Conservation (phyloP, 331 rosid genomes). For the Arachis monticola region DNA sequence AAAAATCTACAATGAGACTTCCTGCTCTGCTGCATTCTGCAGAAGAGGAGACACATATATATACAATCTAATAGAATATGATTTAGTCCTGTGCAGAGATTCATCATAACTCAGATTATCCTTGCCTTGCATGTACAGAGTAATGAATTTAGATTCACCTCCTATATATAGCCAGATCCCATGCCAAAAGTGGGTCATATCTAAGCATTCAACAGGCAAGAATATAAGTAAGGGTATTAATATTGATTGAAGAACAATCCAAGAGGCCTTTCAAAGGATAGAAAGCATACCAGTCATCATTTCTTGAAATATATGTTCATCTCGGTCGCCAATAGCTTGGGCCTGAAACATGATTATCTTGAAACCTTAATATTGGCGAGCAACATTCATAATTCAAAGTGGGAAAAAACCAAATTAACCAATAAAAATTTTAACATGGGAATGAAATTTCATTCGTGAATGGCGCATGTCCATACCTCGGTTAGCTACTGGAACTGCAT, state of each 20-base stretch:
- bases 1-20: constrained; percentile 67
- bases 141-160: constrained; percentile 38
- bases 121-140: constrained; percentile 47
- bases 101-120: constrained; percentile 45
- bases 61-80: constrained; percentile 59
- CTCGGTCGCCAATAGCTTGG: constrained; percentile 87
- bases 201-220: constrained; percentile 36
- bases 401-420: constrained; percentile 14
- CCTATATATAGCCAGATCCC: constrained; percentile 52
- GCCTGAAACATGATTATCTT: constrained; percentile 62
- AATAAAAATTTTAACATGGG: neutral
- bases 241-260: neutral
- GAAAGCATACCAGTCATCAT: constrained; percentile 46
- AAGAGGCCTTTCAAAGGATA: constrained; percentile 13
- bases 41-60: constrained; percentile 62
- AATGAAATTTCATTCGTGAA: constrained; percentile 12
- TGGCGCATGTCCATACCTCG: constrained; percentile 56
- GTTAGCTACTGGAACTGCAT: constrained; percentile 71
- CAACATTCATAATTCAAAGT: constrained; percentile 17
- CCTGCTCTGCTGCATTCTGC: constrained; percentile 72
- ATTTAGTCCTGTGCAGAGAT: constrained; percentile 45
- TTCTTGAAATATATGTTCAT: constrained; percentile 48
- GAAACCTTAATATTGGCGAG: constrained; percentile 15
- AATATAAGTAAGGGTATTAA: constrained; percentile 27
- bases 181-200: constrained; percentile 46